A percentile compares a stretch with the other conserved stretches of the same genome.
These are phyloP conservation scores for Cinnamomum micranthum DNA, from an alignment of 164 flowering plant genomes.

Conservation along the genomic window DNA sequence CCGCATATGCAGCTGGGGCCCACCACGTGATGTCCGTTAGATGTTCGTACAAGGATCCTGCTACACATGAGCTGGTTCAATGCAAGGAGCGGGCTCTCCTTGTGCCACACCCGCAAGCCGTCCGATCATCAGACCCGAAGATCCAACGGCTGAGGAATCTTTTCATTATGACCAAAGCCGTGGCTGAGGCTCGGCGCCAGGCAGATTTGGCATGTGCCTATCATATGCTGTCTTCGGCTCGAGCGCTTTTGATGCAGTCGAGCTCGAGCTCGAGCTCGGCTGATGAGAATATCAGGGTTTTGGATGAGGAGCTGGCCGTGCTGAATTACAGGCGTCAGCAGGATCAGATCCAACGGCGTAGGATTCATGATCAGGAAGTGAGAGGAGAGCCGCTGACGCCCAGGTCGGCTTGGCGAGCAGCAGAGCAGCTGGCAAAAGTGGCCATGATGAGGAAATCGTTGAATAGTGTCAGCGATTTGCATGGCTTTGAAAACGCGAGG, in stretches of 20 bases:
- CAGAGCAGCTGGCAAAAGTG: slow-evolving; percentile 84
- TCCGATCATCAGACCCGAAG: slow-evolving; percentile 42
- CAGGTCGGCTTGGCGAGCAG: slow-evolving; percentile 94
- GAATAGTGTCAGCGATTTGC: slow-evolving; percentile 78
- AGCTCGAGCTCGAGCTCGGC: slow-evolving; percentile 21
- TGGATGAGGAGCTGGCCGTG: slow-evolving; percentile 71
- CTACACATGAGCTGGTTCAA: slow-evolving; percentile 41
- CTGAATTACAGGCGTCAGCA: slow-evolving; percentile 42
- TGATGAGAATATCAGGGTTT: slow-evolving; percentile 40
- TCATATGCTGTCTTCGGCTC: slow-evolving; percentile 62
- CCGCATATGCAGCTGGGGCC: slow-evolving; percentile 29
- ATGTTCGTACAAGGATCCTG: slow-evolving; percentile 65
- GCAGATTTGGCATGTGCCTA: slow-evolving; percentile 51
- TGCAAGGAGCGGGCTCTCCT: slow-evolving; percentile 46
- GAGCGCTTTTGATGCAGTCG: slow-evolving; percentile 53
- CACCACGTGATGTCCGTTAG: slow-evolving; percentile 62
- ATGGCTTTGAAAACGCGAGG: slow-evolving; percentile 97
- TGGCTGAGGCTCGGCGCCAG: slow-evolving; percentile 68
- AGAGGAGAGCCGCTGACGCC: slow-evolving; percentile 87
- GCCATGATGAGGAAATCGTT: slow-evolving; percentile 74
- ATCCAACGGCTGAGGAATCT: slow-evolving; percentile 59
- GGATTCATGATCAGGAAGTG: slow-evolving; percentile 34
- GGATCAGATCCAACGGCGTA: slow-evolving; percentile 26
- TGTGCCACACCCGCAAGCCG: slow-evolving; percentile 47
- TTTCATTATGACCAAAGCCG: slow-evolving; percentile 59